Conservation (phyloP, 2,329 filamentous ascomycete genomes). For the Xylaria sp. region DNA sequence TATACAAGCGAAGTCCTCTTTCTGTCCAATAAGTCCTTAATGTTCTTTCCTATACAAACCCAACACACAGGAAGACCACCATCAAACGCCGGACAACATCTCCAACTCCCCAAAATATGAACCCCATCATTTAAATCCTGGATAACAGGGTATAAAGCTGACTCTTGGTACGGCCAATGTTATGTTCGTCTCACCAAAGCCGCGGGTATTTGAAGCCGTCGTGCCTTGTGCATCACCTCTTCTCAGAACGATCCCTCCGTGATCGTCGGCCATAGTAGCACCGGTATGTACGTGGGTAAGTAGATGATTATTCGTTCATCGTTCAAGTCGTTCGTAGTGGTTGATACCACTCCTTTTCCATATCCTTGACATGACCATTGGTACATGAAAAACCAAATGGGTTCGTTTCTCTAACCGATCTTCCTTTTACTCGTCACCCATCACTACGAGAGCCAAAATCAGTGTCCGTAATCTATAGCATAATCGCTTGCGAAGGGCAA, state of each 20-base stretch:
- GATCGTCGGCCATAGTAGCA: slow-evolving; percentile 8
- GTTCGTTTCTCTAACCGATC: slow-evolving; percentile 21
- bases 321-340: slow-evolving; percentile 24
- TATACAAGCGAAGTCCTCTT: slow-evolving; percentile 30
- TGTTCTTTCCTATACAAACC: slow-evolving; percentile 16
- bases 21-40: slow-evolving; percentile 11
- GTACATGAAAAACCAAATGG: slow-evolving; percentile 10
- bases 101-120: slow-evolving; percentile 34
- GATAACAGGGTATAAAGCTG: slow-evolving; percentile 21
- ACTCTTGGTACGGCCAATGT: slow-evolving; percentile 5
- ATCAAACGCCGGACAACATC: slow-evolving; percentile 33
- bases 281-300: slow-evolving; percentile 12
- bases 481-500: slow-evolving; percentile 15
- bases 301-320: slow-evolving; percentile 31
- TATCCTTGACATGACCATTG: slow-evolving; percentile 22
- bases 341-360: slow-evolving; percentile 1
- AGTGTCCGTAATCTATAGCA: slow-evolving; percentile 21
- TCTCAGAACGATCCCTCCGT: slow-evolving; percentile 5
- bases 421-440: slow-evolving; percentile 28
- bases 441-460: slow-evolving; percentile 33
- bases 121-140: slow-evolving; percentile 10
- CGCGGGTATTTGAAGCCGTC: slow-evolving; percentile 1
- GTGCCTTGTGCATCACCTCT: slow-evolving; percentile 12
- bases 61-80: slow-evolving; percentile 26
- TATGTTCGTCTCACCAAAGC: slow-evolving; percentile 18